phyloP scores from a whole-genome alignment of 1,284 basidiomycete genomes.

The Trichosporon sp. region DNA sequence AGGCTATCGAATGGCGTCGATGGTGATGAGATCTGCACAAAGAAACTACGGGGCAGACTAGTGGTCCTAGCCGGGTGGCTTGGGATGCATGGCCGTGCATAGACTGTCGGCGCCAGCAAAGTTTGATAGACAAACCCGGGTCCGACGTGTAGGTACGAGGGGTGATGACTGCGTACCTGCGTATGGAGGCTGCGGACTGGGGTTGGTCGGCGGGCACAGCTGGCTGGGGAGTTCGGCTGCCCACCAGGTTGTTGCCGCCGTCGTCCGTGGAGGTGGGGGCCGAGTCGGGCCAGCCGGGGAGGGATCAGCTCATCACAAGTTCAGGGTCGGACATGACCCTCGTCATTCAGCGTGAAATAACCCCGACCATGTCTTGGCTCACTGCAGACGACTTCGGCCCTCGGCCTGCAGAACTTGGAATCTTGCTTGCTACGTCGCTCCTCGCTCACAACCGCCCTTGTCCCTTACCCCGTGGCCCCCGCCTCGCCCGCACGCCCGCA shows the following conservation, averaged over 20 bases:
- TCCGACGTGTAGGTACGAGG: no score
- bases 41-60: no score
- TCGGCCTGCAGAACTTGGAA: neutral
- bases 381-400: neutral
- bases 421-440: neutral
- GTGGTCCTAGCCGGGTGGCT: no score
- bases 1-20: neutral
- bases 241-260: neutral
- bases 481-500: neutral
- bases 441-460: neutral
- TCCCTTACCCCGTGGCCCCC: neutral
- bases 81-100: no score
- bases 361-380: neutral
- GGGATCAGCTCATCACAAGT: constrained; percentile 7
- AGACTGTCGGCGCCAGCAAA: no score
- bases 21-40: neutral
- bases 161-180: no score
- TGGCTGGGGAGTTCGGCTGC: neutral
- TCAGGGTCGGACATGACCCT: constrained; percentile 13
- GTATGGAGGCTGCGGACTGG: no score
- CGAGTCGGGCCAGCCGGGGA: no score
- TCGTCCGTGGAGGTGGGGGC: neutral
- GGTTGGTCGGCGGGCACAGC: no score
- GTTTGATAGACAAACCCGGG: no score
- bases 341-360: neutral